Conservation (phyloP, 1,284 basidiomycete genomes). For the Bjerkandera adusta region DNA sequence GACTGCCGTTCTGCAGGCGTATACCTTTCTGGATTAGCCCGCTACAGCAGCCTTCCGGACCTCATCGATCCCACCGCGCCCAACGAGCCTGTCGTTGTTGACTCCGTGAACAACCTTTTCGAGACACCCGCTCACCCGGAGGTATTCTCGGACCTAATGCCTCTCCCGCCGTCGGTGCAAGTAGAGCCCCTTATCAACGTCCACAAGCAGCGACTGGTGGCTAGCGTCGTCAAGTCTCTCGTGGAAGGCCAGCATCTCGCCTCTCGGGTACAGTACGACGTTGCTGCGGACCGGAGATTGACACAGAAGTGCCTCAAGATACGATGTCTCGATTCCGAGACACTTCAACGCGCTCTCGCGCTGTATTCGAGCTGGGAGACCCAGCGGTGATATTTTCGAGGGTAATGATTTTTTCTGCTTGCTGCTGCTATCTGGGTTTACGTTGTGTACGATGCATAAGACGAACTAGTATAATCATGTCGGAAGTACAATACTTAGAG, state of each 20-base stretch:
- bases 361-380: slow-evolving; percentile 29
- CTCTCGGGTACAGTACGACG: slow-evolving; percentile 60
- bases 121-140: slow-evolving; percentile 70
- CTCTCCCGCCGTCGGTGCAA: slow-evolving; percentile 70
- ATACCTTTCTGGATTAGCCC: slow-evolving; percentile 73
- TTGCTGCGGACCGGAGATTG: slow-evolving; percentile 59
- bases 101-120: slow-evolving; percentile 59
- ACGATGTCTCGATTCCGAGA: slow-evolving; percentile 56
- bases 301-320: slow-evolving; percentile 76
- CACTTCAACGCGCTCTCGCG: slow-evolving; percentile 44
- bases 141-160: slow-evolving; percentile 68
- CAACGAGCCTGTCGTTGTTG: slow-evolving; percentile 61
- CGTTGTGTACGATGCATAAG: too few relatives aligned
- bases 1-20: slow-evolving; percentile 47
- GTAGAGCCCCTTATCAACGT: slow-evolving; percentile 87
- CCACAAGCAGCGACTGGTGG: slow-evolving; percentile 82
- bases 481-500: too few relatives aligned
- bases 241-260: slow-evolving; percentile 82
- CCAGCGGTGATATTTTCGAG: not conserved
- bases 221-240: slow-evolving; percentile 72
- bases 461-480: too few relatives aligned
- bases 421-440: too few relatives aligned
- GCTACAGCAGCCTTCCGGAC: slow-evolving; percentile 69
- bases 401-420: not conserved
- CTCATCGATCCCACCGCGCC: slow-evolving; percentile 83